Evolutionary conservation across 2,329 filamentous ascomycete species (phyloP), one percentile per base, ranked within the genome.

Genomic region (Phaeosphaeriaceae sp.): DNA sequence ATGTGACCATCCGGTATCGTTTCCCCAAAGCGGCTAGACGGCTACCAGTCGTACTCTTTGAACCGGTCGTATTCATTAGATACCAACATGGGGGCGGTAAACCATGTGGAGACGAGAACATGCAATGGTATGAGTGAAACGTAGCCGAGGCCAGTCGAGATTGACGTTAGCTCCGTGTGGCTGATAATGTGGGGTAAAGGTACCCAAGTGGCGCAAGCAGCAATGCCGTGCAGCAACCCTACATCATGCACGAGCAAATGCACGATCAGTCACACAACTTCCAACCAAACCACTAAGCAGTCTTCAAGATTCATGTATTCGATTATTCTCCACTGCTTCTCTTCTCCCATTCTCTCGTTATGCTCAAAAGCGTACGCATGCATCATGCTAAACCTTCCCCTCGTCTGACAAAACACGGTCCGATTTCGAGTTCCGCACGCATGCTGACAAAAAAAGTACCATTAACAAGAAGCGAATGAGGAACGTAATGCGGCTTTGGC

Each of bases 1-100:
- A 38, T 41, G 33, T 45, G 41, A 33, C 18, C 37, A 50, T 42
- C 28, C 35, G 34, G 32, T 61, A 56, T 60, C 56, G 51, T 61
- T 56, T 58, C 50, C 35, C 35, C 38, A 16, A 41, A 28, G 16
- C 21, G 15, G 29, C 46, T 48, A 45, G 40, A 46, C 35, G 34
- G 42, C 20, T 33, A 28, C 32, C 21, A 44, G n/a, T 15, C 8
- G 18, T 42, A 5, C 13, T 26, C 16, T 4, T 32, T 21, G 18
- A 8, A 21, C 28, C 28, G 44, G 37, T 20, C 26, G 20, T 32
- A 35, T 46, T 46, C 23, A 48, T 37, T 43, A 32, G 17, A 43
- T 40, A 39, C 33, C 26, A 45, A 29, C 48, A 58, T 50, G 49
- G 37, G 56, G 41, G 42, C 39, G 3, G 9, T 21, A 37, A 20